phyloP scores from a whole-genome alignment of 139 green algal species.

The Spirogloea muscicola region DNA sequence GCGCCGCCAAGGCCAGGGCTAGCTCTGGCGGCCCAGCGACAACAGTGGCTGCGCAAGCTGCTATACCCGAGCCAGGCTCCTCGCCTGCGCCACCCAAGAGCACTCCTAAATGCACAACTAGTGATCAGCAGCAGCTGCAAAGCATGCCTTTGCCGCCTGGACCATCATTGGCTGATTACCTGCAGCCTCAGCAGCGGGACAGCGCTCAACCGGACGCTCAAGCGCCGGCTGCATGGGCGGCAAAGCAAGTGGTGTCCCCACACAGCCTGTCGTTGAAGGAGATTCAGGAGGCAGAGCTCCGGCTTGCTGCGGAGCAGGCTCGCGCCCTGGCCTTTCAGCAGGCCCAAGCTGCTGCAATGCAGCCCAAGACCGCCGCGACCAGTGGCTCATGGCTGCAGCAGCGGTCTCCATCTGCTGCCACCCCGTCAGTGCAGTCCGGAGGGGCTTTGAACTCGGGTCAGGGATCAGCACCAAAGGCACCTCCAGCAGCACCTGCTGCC shows the following conservation, averaged over 20 bases:
- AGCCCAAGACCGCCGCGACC: too few relatives aligned
- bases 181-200: too few relatives aligned
- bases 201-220: too few relatives aligned
- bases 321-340: not conserved
- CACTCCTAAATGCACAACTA: too few relatives aligned
- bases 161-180: too few relatives aligned
- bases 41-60: not conserved
- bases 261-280: conserved; percentile 41
- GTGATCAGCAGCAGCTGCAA: not conserved
- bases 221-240: too few relatives aligned
- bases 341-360: not conserved
- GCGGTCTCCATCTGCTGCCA: too few relatives aligned
- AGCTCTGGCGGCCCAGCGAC: not conserved
- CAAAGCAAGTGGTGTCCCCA: too few relatives aligned
- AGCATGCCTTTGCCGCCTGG: not conserved
- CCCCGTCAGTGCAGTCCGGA: not conserved
- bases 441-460: not conserved
- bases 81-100: too few relatives aligned
- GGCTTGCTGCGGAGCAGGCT: not conserved
- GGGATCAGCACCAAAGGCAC: not conserved
- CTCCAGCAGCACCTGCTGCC: not conserved
- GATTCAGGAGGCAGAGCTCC: conserved; percentile 41
- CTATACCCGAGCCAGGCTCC: too few relatives aligned
- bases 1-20: conserved; percentile 16
- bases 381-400: too few relatives aligned